Percentiles rank a stretch among this genome's conserved stretches.
Conservation (phyloP, 192 early-diverging fungal genomes). For the Geosiphon pyriformis region DNA sequence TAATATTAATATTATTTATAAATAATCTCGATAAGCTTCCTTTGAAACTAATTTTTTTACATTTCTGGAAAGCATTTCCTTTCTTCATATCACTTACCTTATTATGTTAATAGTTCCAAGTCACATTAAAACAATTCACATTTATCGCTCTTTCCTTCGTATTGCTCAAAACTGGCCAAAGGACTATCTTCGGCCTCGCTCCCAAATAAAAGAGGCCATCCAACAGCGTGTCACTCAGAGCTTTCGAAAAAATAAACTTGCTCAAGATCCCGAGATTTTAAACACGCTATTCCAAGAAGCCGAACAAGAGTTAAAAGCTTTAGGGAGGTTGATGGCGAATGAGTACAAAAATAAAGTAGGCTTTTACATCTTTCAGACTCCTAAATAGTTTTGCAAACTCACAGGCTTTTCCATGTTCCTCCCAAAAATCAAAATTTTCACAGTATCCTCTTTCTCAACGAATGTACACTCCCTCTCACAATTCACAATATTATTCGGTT, state of each 20-base stretch:
- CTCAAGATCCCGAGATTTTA: slow-evolving; percentile 25
- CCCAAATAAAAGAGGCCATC: slow-evolving; percentile 62
- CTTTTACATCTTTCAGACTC: not conserved
- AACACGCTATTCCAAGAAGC: slow-evolving; percentile 29
- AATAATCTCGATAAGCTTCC: too few species aligned
- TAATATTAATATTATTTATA: too few species aligned
- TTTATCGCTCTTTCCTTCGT: slow-evolving; percentile 58
- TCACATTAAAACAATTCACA: too few species aligned
- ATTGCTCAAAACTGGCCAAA: slow-evolving; percentile 57
- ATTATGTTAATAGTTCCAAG: too few species aligned
- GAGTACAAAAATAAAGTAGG: slow-evolving; percentile 53
- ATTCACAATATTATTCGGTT: slow-evolving; percentile 51
- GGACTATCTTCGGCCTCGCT: slow-evolving; percentile 63
- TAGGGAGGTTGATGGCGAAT: slow-evolving; percentile 41
- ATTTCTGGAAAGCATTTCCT: too few species aligned
- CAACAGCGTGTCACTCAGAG: slow-evolving; percentile 42
- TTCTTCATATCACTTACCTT: too few species aligned
- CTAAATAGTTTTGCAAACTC: not conserved
- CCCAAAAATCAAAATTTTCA: slow-evolving; percentile 2
- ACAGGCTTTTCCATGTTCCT: not conserved
- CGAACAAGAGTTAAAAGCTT: slow-evolving; percentile 37
- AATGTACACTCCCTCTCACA: slow-evolving; percentile 47
- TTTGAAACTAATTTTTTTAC: too few species aligned
- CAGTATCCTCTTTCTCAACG: slow-evolving; percentile 54
- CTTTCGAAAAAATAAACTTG: slow-evolving; percentile 31